Percentiles rank a stretch among this genome's conserved stretches.
phyloP scores from a whole-genome alignment of 192 early-diverging fungal species.

The Podila verticillata region DNA sequence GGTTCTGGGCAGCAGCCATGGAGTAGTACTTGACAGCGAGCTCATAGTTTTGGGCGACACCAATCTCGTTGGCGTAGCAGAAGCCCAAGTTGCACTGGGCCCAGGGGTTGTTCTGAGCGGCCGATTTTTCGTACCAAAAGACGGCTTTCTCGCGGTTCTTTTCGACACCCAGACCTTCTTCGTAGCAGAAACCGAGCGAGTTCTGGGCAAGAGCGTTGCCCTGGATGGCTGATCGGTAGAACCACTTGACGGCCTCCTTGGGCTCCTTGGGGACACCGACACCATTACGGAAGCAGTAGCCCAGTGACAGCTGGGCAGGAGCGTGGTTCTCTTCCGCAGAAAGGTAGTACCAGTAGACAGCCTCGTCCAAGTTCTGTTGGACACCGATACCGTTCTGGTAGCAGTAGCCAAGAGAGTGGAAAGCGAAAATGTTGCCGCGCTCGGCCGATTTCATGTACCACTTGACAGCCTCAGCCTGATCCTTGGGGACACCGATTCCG shows the following conservation, averaged over 20 bases:
- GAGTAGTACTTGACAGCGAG: conserved; percentile 66
- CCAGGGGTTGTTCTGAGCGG: conserved; percentile 78
- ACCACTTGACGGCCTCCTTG: conserved; percentile 70
- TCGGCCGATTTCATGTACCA: conserved; percentile 62
- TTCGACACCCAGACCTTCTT: conserved; percentile 78
- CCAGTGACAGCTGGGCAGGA: conserved; percentile 65
- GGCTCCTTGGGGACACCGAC: conserved; percentile 68
- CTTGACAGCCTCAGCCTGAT: conserved; percentile 56
- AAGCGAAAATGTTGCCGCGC: conserved; percentile 65
- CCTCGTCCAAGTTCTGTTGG: conserved; percentile 55
- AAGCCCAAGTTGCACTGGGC: conserved; percentile 87
- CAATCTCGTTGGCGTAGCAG: conserved; percentile 82
- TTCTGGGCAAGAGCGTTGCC: conserved; percentile 84
- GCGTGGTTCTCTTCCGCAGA: conserved; percentile 64
- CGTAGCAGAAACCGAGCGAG: conserved; percentile 84
- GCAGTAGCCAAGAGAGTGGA: conserved; percentile 67
- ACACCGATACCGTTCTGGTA: conserved; percentile 70
- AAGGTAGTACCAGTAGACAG: conserved; percentile 67
- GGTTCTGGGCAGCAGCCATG: conserved; percentile 64
- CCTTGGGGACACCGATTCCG: conserved; percentile 77
- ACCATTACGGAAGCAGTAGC: conserved; percentile 70
- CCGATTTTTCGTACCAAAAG: conserved; percentile 72
- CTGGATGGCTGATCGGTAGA: conserved; percentile 65
- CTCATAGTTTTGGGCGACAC: conserved; percentile 62
- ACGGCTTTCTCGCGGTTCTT: conserved; percentile 67